Evolutionary conservation across 2,329 filamentous ascomycete genomes (phyloP).

Genomic region (Hypoxylon sp.): DNA sequence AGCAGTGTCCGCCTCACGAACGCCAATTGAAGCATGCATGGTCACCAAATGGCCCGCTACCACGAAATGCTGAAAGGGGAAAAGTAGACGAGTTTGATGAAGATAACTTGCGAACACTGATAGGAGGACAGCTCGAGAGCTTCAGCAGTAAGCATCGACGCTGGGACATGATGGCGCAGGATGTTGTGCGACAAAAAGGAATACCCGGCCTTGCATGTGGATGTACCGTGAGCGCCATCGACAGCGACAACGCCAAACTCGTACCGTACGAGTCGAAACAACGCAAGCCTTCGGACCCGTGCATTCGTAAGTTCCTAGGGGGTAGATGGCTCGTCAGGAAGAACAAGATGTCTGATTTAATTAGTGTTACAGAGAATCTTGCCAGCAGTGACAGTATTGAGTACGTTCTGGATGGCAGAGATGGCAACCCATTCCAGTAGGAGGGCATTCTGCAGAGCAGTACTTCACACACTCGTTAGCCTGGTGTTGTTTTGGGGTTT

Average conservation of each 20-base stretch:
- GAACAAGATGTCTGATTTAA: slow-evolving; percentile 57
- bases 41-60: slow-evolving; percentile 24
- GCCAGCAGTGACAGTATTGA: slow-evolving; percentile 60
- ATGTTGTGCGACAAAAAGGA: slow-evolving; percentile 55
- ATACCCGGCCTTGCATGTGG: slow-evolving; percentile 53
- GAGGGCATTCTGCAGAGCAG: slow-evolving; percentile 19
- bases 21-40: slow-evolving; percentile 36
- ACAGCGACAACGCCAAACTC: slow-evolving; percentile 61
- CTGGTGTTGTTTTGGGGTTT: slow-evolving; percentile 19
- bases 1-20: slow-evolving; percentile 53
- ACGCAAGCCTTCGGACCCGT: slow-evolving; percentile 60
- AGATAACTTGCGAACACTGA: neutral
- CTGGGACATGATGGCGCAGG: slow-evolving; percentile 56
- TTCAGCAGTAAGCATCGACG: slow-evolving; percentile 51
- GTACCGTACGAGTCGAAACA: slow-evolving; percentile 62
- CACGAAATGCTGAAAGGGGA: slow-evolving; percentile 25
- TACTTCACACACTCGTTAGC: slow-evolving; percentile 28
- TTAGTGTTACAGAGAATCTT: slow-evolving; percentile 54
- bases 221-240: slow-evolving; percentile 59
- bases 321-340: slow-evolving; percentile 58
- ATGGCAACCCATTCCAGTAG: slow-evolving; percentile 45
- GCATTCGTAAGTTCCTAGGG: slow-evolving; percentile 60
- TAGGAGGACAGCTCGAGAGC: slow-evolving; percentile 33
- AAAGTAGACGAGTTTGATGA: too few species aligned
- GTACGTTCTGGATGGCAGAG: slow-evolving; percentile 52